phyloP scores from a whole-genome alignment of 495 filamentous ascomycete genomes.

The Aspergillus homomorphus region DNA sequence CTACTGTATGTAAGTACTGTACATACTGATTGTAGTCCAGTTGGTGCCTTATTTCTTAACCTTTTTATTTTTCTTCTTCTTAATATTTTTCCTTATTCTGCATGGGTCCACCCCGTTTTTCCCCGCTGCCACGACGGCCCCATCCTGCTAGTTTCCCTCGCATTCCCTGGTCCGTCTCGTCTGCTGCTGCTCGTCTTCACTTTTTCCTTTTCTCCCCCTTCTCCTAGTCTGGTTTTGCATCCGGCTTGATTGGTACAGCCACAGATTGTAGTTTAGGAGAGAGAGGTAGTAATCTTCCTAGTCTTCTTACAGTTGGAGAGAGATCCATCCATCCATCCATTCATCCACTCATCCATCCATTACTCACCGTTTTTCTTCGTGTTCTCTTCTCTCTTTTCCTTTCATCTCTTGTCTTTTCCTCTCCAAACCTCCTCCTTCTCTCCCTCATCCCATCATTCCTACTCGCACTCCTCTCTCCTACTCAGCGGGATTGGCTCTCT shows the following conservation, averaged over 20 bases:
- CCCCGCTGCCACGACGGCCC: conserved; percentile 22
- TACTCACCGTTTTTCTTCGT: conserved; percentile 21
- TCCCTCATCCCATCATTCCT: conserved; percentile 1
- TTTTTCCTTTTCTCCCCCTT: conserved; percentile 9
- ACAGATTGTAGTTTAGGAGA: conserved; percentile 15
- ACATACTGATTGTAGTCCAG: not conserved
- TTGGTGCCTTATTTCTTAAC: not conserved
- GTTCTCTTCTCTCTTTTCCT: conserved; percentile 10
- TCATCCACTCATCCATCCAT: conserved; percentile 11
- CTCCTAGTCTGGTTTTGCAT: conserved; percentile 19
- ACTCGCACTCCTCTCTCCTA: conserved; percentile 4
- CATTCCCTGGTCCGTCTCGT: conserved; percentile 9
- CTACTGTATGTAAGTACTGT: too few species aligned
- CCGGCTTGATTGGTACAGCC: conserved; percentile 9
- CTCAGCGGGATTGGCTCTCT: not conserved
- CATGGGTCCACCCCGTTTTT: conserved; percentile 17
- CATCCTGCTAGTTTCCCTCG: conserved; percentile 9
- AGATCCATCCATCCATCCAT: not conserved
- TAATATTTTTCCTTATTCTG: not conserved
- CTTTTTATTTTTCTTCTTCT: not conserved
- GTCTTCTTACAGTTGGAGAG: conserved; percentile 10
- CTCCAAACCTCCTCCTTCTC: conserved; percentile 10
- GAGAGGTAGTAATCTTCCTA: too few species aligned
- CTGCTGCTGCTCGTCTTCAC: conserved; percentile 6
- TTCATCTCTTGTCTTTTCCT: not conserved